phyloP scores from a whole-genome alignment of 257 asterid species.

The Mitragyna speciosa region DNA sequence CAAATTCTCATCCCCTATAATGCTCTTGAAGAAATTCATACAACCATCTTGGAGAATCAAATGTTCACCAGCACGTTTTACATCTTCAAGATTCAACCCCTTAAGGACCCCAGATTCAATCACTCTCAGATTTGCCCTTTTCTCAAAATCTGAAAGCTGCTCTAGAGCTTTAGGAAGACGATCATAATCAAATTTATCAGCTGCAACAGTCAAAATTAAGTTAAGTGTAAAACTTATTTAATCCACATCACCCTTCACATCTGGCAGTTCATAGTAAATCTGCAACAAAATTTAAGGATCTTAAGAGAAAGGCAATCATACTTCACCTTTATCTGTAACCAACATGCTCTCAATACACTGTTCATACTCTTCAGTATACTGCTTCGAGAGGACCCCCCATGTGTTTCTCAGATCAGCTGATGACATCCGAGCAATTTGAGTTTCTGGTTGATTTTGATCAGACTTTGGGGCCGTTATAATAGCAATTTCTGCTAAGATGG shows the following conservation, averaged over 20 bases:
- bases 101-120: conserved; percentile 78
- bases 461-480: conserved; percentile 66
- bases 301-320: conserved; percentile 1
- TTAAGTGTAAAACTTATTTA: not conserved
- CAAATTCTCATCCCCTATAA: conserved; percentile 48
- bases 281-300: not conserved
- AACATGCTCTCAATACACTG: conserved; percentile 69
- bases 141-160: conserved; percentile 76
- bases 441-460: conserved; percentile 52
- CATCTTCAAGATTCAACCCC: conserved; percentile 83
- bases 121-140: conserved; percentile 71
- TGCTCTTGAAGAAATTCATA: conserved; percentile 55
- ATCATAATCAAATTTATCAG: conserved; percentile 54
- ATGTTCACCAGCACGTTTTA: conserved; percentile 80
- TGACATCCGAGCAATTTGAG: conserved; percentile 60
- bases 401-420: conserved; percentile 62
- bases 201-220: conserved; percentile 42
- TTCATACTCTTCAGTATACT: conserved; percentile 81
- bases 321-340: conserved; percentile 52
- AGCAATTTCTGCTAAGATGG: conserved; percentile 86
- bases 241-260: not conserved
- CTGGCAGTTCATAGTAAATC: conserved; percentile 5
- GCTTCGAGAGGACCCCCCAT: conserved; percentile 71
- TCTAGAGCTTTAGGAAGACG: conserved; percentile 61
- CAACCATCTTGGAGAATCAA: conserved; percentile 85